Evolutionary conservation across 352 stramenopile species (phyloP), one percentile per base, ranked within the genome.

Genomic region (Thraustochytrium sp.): DNA sequence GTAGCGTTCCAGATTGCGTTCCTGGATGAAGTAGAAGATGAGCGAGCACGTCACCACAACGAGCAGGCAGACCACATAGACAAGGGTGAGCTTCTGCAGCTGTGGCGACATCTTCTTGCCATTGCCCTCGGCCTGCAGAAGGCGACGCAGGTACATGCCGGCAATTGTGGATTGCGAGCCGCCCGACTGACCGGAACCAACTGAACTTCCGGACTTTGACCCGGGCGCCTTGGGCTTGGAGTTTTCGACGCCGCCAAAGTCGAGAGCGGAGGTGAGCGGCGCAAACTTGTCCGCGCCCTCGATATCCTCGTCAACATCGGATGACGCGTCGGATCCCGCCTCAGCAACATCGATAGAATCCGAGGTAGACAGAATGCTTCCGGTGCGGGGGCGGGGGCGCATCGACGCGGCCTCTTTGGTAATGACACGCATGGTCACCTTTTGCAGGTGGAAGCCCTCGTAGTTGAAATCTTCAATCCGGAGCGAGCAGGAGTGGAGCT

Each of bases 31-130:
- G 40, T 73, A 82, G 36, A 48, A 65, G 16, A 82, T 29, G 40
- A 82, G 18, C 26, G 74, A 56, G n/a, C 16, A 68, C 5, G 38
- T 21, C 51, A 76, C 37, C 18, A 82, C 74, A 21, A 82, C 56
- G 2, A 82, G 16, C 23, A 82, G 42, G 23, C 26, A 53, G 3
- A 49, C 11, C 13, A 73, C 37, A 37, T 82, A 82, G 8, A 55
- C 40, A 4, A 42, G 18, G 42, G 51, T 48, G 2, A 82, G 46
- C 16, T 34, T 18, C 18, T 55, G 42, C 37, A 82, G 26, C 49
- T 68, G 26, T 13, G 74, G 74, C 37, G 53, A 73, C 53, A 76
- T 51, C n/a, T 55, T 48, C n/a, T 82, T 82, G 36, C 56, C 31
- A 5, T 29, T 40, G 16, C 74, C 74, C 23, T 82, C 53, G 13